These are phyloP conservation scores for Zasmidium citrigriseum DNA, from an alignment of 2,329 filamentous ascomycete genomes.

Conservation along the genomic window DNA sequence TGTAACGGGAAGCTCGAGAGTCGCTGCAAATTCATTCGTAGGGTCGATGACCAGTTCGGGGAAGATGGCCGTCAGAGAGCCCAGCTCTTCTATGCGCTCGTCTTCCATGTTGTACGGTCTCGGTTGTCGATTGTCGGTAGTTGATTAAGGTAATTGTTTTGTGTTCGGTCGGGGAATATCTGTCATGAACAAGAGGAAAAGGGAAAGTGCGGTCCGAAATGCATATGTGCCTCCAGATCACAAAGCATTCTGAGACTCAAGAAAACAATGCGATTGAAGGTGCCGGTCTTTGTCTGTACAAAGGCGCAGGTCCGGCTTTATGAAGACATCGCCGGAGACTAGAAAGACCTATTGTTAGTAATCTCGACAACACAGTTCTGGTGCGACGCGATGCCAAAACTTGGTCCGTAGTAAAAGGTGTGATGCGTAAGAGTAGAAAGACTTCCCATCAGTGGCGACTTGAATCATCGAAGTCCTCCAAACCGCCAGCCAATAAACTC, in stretches of 20 bases:
- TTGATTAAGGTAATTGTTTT: not conserved
- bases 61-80: slow-evolving; percentile 62
- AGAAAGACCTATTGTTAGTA: too few species aligned
- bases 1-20: slow-evolving; percentile 57
- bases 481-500: too few species aligned
- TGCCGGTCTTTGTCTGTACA: not conserved
- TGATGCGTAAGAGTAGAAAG: too few species aligned
- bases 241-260: too few species aligned
- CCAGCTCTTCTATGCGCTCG: slow-evolving; percentile 61
- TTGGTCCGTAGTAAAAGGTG: too few species aligned
- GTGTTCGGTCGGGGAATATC: not conserved
- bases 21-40: slow-evolving; percentile 49
- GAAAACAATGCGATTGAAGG: not conserved
- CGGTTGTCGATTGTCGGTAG: not conserved
- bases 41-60: slow-evolving; percentile 59
- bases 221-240: not conserved
- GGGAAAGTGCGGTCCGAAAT: not conserved
- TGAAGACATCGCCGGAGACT: too few species aligned
- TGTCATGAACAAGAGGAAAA: not conserved
- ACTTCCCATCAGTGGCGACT: too few species aligned
- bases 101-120: slow-evolving; percentile 47
- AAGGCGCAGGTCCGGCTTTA: not conserved
- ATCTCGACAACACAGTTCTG: too few species aligned
- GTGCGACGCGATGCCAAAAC: too few species aligned
- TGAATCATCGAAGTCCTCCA: too few species aligned